phyloP scores from a whole-genome alignment of 495 filamentous ascomycete genomes.

The Neurospora terricola region DNA sequence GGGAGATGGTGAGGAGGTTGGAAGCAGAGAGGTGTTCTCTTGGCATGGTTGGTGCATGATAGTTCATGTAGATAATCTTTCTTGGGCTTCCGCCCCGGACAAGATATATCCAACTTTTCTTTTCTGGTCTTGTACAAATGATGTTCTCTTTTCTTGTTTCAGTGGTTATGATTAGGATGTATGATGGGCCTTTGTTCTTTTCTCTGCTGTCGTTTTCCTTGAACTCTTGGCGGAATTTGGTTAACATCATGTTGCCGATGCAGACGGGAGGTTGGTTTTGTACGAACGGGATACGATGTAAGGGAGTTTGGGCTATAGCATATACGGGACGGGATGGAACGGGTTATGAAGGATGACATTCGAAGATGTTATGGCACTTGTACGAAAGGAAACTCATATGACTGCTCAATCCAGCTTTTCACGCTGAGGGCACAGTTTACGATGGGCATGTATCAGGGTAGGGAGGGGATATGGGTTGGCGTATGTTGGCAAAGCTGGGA shows the following conservation, averaged over 20 bases:
- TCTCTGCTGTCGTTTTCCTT: not conserved
- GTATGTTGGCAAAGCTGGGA: not conserved
- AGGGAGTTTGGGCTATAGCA: not conserved
- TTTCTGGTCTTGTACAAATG: not conserved
- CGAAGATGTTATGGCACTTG: not conserved
- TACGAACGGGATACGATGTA: not conserved
- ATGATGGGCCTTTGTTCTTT: not conserved
- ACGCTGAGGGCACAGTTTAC: not conserved
- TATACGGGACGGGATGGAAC: not conserved
- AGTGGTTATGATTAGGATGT: not conserved
- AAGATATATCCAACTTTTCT: not conserved
- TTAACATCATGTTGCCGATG: not conserved
- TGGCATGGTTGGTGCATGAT: slow-evolving; percentile 16
- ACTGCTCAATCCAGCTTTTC: not conserved
- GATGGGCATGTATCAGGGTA: not conserved
- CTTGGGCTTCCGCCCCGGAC: too few relatives aligned
- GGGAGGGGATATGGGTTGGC: not conserved
- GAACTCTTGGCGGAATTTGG: not conserved
- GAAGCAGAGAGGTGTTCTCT: slow-evolving; percentile 31
- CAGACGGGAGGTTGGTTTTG: not conserved
- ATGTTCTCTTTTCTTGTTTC: not conserved
- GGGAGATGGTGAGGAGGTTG: slow-evolving; percentile 40
- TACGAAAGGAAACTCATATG: not conserved
- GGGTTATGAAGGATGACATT: not conserved
- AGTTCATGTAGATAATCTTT: not conserved